Base-by-base conservation (phyloP, 2,329 filamentous ascomycete genomes). In the Zymoseptoria tritici region DNA sequence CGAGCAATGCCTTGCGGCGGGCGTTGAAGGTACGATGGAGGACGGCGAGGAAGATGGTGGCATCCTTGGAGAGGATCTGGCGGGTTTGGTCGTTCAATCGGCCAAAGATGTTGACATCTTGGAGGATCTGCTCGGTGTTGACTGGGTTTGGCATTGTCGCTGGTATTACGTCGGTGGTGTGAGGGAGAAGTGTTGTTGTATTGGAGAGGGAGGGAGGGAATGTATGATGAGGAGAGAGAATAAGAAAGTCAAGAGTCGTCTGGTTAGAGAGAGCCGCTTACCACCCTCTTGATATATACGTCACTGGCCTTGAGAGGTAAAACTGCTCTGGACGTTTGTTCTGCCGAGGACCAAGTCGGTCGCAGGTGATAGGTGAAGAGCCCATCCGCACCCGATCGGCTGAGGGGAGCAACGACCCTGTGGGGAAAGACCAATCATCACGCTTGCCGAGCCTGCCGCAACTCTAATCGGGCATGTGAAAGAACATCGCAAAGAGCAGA, bases 21-120 rank as follows among this genome's bases (percentile, higher is more conserved):
- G 77, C 79, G 77, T 97, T 95, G 83, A 97, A 97, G 66, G 91
- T 91, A 73, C 93, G 88, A 80, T 99, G 94, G 71, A 99, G 85
- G 65, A 97, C 87, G 46, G 93, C 90, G 62, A 99, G 85, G 81
- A 97, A 99, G 64, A 91, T 89, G 66, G 90, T 86, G 58, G 93
- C 93, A 66, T 95, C 85, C 69, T 91, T 93, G 64, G 86, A 96
- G 66, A 97, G 84, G 75, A 99, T 95, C 82, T 96, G 93, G 79
- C 85, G 86, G 75, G 92, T 88, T 68, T 87, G 80, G 61, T 93
- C 85, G 71, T 85, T 86, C 73, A 97, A 79, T 63, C 83, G 77
- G 72, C 91, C 93, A 71, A 91, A 86, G 81, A 97, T 85, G 77
- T 86, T 85, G 72, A 97, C 92, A 77, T 91, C 91, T 76, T 91